Percentiles rank a stretch among this genome's conserved stretches.
Conservation (phyloP, 108 stramenopile species). For the Cyclotella sp. region DNA sequence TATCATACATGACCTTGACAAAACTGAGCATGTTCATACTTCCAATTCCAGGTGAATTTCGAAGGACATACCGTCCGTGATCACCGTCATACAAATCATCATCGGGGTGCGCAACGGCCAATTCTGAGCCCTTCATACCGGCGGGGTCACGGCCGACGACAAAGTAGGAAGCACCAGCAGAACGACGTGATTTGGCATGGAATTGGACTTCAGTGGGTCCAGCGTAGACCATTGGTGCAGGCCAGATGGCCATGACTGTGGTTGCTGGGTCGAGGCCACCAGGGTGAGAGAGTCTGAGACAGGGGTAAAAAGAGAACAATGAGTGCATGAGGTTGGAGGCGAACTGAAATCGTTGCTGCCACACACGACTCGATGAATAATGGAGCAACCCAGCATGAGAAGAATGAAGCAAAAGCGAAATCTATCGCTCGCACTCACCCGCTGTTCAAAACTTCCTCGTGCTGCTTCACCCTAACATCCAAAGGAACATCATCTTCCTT, state of each 20-base stretch:
- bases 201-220: constrained; percentile 99
- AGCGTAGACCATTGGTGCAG: constrained; percentile 99
- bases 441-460: constrained; percentile 93
- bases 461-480: constrained; percentile 97
- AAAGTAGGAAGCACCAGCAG: constrained; percentile 96
- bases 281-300: constrained; percentile 69
- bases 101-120: constrained; percentile 89
- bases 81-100: constrained; percentile 98
- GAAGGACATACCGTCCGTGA: constrained; percentile 96
- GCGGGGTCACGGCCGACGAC: constrained; percentile 98
- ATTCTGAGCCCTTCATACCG: constrained; percentile 94
- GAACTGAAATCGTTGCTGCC: constrained; percentile 2
- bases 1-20: constrained; percentile 98
- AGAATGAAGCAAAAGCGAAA: not conserved
- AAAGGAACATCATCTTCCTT: constrained; percentile 98
- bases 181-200: constrained; percentile 96
- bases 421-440: constrained; percentile 54
- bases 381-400: not conserved
- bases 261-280: constrained; percentile 94
- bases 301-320: not conserved
- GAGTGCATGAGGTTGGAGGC: too few species aligned
- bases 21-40: constrained; percentile 97
- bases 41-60: constrained; percentile 93
- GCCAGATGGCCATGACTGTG: constrained; percentile 99
- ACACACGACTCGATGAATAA: not conserved